Evolutionary conservation across 2,329 filamentous ascomycete species (phyloP).

Genomic region (Bipolaris victoriae): DNA sequence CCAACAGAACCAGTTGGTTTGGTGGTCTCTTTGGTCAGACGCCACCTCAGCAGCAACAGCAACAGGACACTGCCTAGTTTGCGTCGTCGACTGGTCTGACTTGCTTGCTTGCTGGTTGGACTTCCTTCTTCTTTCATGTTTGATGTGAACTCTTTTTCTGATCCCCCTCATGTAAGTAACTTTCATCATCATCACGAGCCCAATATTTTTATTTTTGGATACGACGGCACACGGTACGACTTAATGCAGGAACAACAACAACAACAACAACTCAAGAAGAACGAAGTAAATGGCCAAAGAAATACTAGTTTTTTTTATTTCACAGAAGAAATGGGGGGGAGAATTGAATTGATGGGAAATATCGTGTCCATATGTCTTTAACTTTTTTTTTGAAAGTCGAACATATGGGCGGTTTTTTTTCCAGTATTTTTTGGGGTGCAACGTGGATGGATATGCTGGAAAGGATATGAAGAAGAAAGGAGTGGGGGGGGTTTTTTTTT

Average conservation of each 20-base stretch:
- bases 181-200: constrained; percentile 1
- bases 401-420: no score
- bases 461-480: no score
- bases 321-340: not conserved
- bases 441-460: no score
- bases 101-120: not conserved
- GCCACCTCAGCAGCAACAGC: constrained; percentile 31
- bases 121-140: not conserved
- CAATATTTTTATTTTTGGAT: constrained; percentile 5
- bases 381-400: no score
- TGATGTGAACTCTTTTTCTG: not conserved
- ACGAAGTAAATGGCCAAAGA: not conserved
- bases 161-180: constrained; percentile 10
- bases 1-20: constrained; percentile 56
- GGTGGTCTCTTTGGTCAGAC: constrained; percentile 51
- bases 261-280: not conserved
- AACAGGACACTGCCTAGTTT: constrained; percentile 22
- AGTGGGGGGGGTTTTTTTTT: no score
- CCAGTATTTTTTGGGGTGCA: no score
- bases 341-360: no score
- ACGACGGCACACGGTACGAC: constrained; percentile 12
- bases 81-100: not conserved
- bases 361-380: no score
- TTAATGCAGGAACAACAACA: constrained; percentile 8
- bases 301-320: not conserved